A percentile compares a stretch with the other conserved stretches of the same genome.
phyloP scores from a whole-genome alignment of 306 rosid genomes.

The Vigna unguiculata region DNA sequence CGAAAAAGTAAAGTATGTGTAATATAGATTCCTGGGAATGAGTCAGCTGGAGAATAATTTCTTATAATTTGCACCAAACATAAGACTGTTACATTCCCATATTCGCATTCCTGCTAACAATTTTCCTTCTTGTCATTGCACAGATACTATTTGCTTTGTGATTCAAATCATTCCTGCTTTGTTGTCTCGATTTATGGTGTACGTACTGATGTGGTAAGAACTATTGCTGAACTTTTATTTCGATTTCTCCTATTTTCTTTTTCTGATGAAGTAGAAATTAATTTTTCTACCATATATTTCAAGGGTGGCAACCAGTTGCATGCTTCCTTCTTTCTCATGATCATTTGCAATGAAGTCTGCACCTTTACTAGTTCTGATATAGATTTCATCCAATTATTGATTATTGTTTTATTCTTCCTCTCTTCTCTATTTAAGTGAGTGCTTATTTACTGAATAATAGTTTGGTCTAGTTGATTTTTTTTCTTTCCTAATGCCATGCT shows the following conservation, averaged over 20 bases:
- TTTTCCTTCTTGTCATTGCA: conserved; percentile 37
- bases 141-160: conserved; percentile 89
- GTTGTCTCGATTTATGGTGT: conserved; percentile 80
- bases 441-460: not conserved
- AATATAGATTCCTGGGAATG: too few species aligned
- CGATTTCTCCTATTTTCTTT: conserved; percentile 24
- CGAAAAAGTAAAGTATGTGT: too few species aligned
- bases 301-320: conserved; percentile 19
- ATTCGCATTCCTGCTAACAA: too few species aligned
- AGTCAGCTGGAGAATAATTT: too few species aligned
- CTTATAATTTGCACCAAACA: too few species aligned
- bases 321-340: conserved; percentile 33
- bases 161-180: conserved; percentile 76
- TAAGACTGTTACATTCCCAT: too few species aligned
- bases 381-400: not conserved
- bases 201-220: conserved; percentile 75
- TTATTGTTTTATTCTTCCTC: not conserved
- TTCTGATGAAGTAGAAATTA: not conserved
- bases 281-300: not conserved
- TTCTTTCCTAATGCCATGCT: conserved; percentile 26
- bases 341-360: not conserved
- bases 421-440: not conserved
- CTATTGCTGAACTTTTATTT: conserved; percentile 32
- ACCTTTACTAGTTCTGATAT: conserved; percentile 13
- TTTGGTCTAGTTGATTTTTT: conserved; percentile 28